These are phyloP conservation scores for Zoysia japonica DNA, from an alignment of 176 grass and related monocot species.

Conservation along the genomic window DNA sequence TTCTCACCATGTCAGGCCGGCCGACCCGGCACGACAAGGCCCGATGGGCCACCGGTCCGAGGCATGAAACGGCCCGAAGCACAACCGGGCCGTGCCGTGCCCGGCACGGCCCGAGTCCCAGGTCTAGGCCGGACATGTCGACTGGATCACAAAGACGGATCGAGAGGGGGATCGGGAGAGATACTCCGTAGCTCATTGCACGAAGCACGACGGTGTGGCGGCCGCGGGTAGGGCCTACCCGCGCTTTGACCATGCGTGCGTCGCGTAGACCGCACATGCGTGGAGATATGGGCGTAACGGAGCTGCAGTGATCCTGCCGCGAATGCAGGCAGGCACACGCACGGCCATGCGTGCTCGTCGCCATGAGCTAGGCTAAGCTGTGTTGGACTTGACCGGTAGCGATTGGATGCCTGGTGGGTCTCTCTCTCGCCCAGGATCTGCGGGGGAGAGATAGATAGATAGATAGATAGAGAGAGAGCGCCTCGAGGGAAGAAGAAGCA, in stretches of 20 bases:
- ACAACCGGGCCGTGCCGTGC: too few species aligned
- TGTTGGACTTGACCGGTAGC: conserved; percentile 7
- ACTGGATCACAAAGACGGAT: background rate
- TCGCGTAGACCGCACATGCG: background rate
- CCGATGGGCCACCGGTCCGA: too few species aligned
- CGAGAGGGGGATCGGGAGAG: too few species aligned
- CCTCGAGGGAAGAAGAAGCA: background rate
- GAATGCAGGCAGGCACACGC: background rate
- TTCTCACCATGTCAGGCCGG: too few species aligned
- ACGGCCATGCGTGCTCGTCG: background rate
- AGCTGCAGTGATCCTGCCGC: background rate
- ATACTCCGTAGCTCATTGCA: background rate
- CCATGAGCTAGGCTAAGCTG: background rate
- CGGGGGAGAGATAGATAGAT: background rate
- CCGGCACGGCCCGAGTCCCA: too few species aligned
- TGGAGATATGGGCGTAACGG: background rate
- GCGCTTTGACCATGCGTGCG: background rate
- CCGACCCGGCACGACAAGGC: too few species aligned
- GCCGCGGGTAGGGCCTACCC: conserved; percentile 22
- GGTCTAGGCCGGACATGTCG: too few species aligned
- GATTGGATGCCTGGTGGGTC: conserved; percentile 19
- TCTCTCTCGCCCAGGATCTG: conserved; percentile 19
- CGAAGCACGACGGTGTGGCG: conserved; percentile 27
- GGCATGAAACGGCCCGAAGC: too few species aligned
- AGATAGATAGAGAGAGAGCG: background rate